Evolutionary conservation across 768 basidiomycete genomes (phyloP), one percentile per base, ranked within the genome.

Genomic region (Termitomyces sp.): DNA sequence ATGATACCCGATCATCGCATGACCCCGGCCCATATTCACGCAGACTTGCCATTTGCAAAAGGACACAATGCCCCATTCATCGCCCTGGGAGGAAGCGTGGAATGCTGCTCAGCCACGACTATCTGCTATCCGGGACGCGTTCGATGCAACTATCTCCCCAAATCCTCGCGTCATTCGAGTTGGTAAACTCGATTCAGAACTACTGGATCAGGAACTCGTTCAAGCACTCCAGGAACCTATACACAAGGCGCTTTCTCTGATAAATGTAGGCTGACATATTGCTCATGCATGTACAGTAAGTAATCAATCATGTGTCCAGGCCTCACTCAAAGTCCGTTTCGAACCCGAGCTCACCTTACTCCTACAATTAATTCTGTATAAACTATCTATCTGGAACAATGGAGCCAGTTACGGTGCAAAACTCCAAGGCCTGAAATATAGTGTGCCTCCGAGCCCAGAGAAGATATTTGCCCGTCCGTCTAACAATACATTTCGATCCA

Each of bases 141-240:
- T 86, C 29, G 67, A 66, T 25, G 62, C 73, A 5, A 65, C 69
- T 9, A 56, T 70, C 15, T 57, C 69, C n/a, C 72, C 77, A 31
- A 58, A 63, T 51, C 70, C 80, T 32, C 81, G 88, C n/a, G 75
- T 88, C 36, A 77, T 86, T 31, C 90, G 95, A 48, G 94, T 98
- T 52, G 90, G 91, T 8, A 92, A 96, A 73, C 85, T 98, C 57
- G 96, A 98, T 72, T 86, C 96, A 3, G 89, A 94, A 67, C 80
- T 96, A 29, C 82, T 98, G 52, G 96, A 98, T 76, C 85, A 88
- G 65, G 94, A 97, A 64, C 83, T 98, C 17, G 85, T 90, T 37
- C 82, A 86, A 34, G 76, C 97, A 62, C 80, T 98, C 37, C 86
- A 85, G 68, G 91, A 91, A 57, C 95, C 94, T n/a, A 72, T 98